These are phyloP conservation scores for Anthoceros angustus DNA, from an alignment of 225 moss, liverwort and hornwort species.

Conservation along the genomic window DNA sequence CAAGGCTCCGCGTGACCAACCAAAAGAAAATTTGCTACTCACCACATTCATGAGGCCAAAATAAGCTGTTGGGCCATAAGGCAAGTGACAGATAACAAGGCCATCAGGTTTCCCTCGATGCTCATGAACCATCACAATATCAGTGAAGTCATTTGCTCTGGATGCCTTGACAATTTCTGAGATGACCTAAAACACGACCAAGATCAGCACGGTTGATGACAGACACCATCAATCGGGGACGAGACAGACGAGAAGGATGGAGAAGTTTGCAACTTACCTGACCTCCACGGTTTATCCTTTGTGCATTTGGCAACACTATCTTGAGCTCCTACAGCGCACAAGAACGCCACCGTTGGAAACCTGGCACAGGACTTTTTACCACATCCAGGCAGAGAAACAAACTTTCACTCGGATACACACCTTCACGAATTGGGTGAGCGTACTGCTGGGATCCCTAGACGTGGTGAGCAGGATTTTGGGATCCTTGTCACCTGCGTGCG, in stretches of 20 bases:
- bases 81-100: conserved; percentile 81
- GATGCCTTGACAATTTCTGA: conserved; percentile 85
- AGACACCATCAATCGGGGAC: neutral
- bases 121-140: conserved; percentile 93
- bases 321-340: conserved; percentile 65
- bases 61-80: conserved; percentile 91
- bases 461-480: conserved; percentile 90
- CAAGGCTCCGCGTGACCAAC: neutral
- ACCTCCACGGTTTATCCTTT: conserved; percentile 94
- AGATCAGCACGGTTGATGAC: neutral
- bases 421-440: conserved; percentile 87
- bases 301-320: conserved; percentile 88
- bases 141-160: conserved; percentile 69
- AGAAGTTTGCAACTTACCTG: conserved; percentile 35
- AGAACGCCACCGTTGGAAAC: neutral
- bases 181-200: conserved; percentile 36
- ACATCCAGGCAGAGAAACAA: neutral
- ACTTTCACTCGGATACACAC: conserved; percentile 11
- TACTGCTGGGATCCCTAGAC: conserved; percentile 85
- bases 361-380: too few relatives aligned
- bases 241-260: neutral
- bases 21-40: conserved; percentile 5
- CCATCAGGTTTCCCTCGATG: conserved; percentile 98
- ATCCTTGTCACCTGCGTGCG: too few relatives aligned
- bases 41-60: conserved; percentile 97